Base-by-base conservation (phyloP, 1,139 yeast genomes). In the Arxiozyma slooffiae region DNA sequence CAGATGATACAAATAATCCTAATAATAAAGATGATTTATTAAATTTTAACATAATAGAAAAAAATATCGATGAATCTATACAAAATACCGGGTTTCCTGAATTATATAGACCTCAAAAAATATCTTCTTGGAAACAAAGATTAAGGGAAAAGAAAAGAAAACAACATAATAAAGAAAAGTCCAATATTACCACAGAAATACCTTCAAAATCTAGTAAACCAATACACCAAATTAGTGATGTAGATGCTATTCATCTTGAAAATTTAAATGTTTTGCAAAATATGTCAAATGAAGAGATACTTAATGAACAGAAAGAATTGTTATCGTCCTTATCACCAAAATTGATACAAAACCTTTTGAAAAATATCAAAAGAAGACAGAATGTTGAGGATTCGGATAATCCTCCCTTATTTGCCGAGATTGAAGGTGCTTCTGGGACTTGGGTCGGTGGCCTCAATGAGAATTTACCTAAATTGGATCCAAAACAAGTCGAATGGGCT, bases 221-320 rank as follows among this genome's bases (percentile, higher is more conserved):
- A 34, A 38, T 4, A 18, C 34, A 40, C 16, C n/a, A 16, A 30
- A 11, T 6, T 6, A 43, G 14, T 36, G 42, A 44, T n/a, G 7
- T 7, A 1, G 90, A 83, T 58, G 76, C 78, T 61, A 86, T 90
- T 38, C 92, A 87, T 64, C 66, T 76, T 51, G 96, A 90, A 61
- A 90, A 90, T 65, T 64, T 85, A 56, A 79, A 80, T 43, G 72
- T 75, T 48, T 66, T 92, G 52, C 69, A 81, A 23, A 64, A 68
- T 17, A 84, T 90, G 94, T 71, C 83, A 1, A 74, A 73, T 1
- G 82, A 77, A 23, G 90, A 90, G 60, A 77, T 87, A 34, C 73
- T 75, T 30, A 68, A 71, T 44, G 95, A 87, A 59, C 74, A 79
- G 55, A 78, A 79, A 55, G 96, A 87, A 59, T 67, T 92, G 41